phyloP scores from a whole-genome alignment of 495 filamentous ascomycete genomes.

The Astrocystis sublimbata region DNA sequence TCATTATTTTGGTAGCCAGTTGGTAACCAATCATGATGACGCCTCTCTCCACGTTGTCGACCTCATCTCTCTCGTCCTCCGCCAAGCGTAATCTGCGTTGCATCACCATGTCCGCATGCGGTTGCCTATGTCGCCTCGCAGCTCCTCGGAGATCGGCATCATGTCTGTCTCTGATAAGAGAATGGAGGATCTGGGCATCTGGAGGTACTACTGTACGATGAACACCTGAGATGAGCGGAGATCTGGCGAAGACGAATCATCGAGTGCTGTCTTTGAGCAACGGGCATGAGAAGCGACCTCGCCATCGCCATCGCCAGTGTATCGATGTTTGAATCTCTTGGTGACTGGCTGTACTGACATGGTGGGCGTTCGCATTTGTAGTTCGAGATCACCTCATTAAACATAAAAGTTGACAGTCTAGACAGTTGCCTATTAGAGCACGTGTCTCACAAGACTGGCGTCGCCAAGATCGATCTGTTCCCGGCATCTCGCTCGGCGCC shows the following conservation, averaged over 20 bases:
- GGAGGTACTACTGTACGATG: too few relatives aligned
- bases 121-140: neutral
- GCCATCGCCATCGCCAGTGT: too few relatives aligned
- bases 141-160: neutral
- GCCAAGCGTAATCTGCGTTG: conserved; percentile 10
- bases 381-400: too few relatives aligned
- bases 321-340: too few relatives aligned
- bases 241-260: too few relatives aligned
- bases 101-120: conserved; percentile 2
- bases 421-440: neutral
- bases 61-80: neutral
- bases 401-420: too few relatives aligned
- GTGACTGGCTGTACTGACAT: too few relatives aligned
- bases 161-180: neutral
- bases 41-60: conserved; percentile 9
- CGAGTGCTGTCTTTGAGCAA: too few relatives aligned
- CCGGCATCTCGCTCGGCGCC: neutral
- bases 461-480: neutral
- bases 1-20: too few relatives aligned
- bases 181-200: neutral
- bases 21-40: neutral
- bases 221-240: too few relatives aligned
- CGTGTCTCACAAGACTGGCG: neutral
- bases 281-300: too few relatives aligned
- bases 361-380: too few relatives aligned